These are phyloP conservation scores for Mycena belliarum DNA, from an alignment of 768 basidiomycete genomes.

Conservation along the genomic window DNA sequence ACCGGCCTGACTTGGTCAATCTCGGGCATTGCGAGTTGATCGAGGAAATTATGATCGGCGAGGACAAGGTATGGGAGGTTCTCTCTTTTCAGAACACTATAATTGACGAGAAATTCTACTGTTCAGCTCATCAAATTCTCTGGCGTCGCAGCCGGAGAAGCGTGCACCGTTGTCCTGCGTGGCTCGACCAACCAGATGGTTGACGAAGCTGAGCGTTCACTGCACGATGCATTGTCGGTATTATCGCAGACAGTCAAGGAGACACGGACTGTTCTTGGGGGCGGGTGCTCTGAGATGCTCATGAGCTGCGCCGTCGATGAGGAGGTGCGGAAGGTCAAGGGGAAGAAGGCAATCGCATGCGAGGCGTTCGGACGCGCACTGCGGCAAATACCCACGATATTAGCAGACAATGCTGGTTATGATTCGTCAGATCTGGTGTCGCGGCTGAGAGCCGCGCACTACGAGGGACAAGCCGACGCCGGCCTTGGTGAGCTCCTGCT, in stretches of 20 bases:
- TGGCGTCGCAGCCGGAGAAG: conserved; percentile 95
- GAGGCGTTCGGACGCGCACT: conserved; percentile 90
- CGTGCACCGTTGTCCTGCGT: conserved; percentile 96
- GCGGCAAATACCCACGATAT: conserved; percentile 92
- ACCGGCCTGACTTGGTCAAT: conserved; percentile 87
- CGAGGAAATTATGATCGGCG: conserved; percentile 99
- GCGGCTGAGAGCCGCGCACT: conserved; percentile 89
- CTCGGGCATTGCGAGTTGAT: conserved; percentile 93
- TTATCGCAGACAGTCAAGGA: conserved; percentile 98
- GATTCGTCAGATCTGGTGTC: conserved; percentile 96
- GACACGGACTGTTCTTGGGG: conserved; percentile 90
- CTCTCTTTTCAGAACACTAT: neutral
- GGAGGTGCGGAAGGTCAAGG: conserved; percentile 77
- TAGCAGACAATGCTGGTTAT: conserved; percentile 97
- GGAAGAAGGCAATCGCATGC: conserved; percentile 94
- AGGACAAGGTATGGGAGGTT: conserved; percentile 78
- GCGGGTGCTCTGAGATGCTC: conserved; percentile 97
- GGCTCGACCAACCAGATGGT: conserved; percentile 99
- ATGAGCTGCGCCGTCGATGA: conserved; percentile 97
- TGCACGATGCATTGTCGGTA: conserved; percentile 97
- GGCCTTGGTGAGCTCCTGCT: conserved; percentile 69
- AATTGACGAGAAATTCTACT: too few relatives aligned
- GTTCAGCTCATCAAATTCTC: conserved; percentile 98
- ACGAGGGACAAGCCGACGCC: conserved; percentile 82
- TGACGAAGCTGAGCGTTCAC: conserved; percentile 95